Percentiles rank a stretch among this genome's conserved stretches.
Evolutionary conservation across 1,139 yeast genomes (phyloP).

Genomic region (Protomyces pachydermus): DNA sequence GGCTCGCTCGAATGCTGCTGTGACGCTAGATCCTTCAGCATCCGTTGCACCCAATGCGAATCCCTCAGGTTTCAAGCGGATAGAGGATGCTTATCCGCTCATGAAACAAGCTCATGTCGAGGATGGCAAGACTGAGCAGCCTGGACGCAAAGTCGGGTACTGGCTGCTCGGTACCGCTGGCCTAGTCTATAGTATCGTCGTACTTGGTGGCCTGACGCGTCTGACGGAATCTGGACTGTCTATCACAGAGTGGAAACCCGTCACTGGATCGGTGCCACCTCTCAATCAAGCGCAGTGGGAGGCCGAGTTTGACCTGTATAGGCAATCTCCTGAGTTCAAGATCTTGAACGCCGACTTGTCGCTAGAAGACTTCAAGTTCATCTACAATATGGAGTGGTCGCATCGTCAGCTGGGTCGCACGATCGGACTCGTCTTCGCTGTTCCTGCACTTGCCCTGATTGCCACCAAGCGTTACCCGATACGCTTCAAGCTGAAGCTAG

Average conservation of each 20-base stretch:
- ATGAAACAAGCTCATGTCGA: neutral
- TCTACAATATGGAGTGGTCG: constrained; percentile 96
- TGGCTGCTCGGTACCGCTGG: constrained; percentile 90
- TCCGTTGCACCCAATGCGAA: neutral
- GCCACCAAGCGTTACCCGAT: constrained; percentile 46
- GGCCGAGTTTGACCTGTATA: constrained; percentile 72
- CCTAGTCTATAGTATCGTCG: constrained; percentile 87
- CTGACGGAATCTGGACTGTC: constrained; percentile 92
- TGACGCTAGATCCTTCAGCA: neutral
- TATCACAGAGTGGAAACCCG: constrained; percentile 98
- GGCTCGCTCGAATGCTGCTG: neutral
- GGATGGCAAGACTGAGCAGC: neutral
- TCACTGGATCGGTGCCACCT: constrained; percentile 92
- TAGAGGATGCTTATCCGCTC: neutral
- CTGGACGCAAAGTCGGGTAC: constrained; percentile 55
- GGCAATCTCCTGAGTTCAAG: constrained; percentile 84
- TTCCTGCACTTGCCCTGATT: constrained; percentile 83
- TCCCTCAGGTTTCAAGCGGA: neutral
- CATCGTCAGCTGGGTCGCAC: constrained; percentile 89
- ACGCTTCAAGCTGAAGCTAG: constrained; percentile 43
- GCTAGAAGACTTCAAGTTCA: constrained; percentile 88
- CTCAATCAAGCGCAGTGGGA: constrained; percentile 75
- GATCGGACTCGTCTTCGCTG: constrained; percentile 73
- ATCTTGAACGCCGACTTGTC: constrained; percentile 77
- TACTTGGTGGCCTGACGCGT: constrained; percentile 93